phyloP scores from a whole-genome alignment of 306 rosid genomes.

The Quercus variabilis region DNA sequence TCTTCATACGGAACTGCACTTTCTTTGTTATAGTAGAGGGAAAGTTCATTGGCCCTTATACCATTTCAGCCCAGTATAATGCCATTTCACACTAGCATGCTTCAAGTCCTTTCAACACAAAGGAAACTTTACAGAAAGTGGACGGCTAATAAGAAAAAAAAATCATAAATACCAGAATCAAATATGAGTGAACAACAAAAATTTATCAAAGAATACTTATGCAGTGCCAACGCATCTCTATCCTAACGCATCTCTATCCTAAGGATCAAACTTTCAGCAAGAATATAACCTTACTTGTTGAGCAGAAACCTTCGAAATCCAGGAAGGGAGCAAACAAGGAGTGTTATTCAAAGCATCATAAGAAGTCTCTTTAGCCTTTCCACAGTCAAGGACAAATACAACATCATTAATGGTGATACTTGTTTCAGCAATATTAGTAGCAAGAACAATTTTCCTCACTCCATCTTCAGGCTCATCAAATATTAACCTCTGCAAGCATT shows the following conservation, averaged over 20 bases:
- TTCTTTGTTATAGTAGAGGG: neutral
- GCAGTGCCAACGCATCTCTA: neutral
- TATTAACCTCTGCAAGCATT: constrained; percentile 77
- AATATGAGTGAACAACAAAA: neutral
- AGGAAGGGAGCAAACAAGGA: constrained; percentile 95
- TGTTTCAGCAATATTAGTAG: constrained; percentile 97
- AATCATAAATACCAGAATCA: neutral
- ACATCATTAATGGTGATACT: constrained; percentile 93
- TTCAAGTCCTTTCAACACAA: neutral
- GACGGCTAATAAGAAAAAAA: neutral
- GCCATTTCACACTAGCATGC: neutral
- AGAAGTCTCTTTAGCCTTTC: constrained; percentile 97
- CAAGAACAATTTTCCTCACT: constrained; percentile 86
- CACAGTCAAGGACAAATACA: constrained; percentile 93
- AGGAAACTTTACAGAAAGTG: constrained; percentile 3
- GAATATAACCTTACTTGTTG: constrained; percentile 73
- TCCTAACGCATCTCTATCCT: neutral
- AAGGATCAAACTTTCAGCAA: constrained; percentile 26
- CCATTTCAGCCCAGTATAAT: constrained; percentile 3
- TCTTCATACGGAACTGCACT: neutral
- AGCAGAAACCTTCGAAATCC: constrained; percentile 97
- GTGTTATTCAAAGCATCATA: constrained; percentile 97
- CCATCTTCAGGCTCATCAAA: constrained; percentile 78
- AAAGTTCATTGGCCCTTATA: neutral
- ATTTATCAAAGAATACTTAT: neutral